These are phyloP conservation scores for Paecilomyces niveus DNA, from an alignment of 2,329 filamentous ascomycete species.

Conservation along the genomic window DNA sequence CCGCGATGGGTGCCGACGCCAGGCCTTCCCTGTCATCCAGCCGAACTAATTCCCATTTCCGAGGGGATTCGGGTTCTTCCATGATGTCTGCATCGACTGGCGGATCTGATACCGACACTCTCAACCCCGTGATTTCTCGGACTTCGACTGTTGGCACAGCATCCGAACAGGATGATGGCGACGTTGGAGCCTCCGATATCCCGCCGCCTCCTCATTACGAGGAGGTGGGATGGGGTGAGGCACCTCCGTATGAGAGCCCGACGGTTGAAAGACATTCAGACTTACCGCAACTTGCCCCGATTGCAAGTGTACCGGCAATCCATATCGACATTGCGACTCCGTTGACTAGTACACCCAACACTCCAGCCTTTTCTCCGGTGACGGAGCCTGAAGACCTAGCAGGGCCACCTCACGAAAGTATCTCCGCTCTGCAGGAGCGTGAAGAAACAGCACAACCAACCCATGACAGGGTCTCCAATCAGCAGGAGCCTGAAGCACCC, in stretches of 20 bases:
- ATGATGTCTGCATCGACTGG: constrained; percentile 23
- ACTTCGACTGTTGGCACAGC: constrained; percentile 14
- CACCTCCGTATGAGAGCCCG: constrained; percentile 32
- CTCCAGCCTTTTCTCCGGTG: constrained; percentile 7
- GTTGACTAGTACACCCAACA: background rate
- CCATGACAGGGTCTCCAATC: too few relatives aligned
- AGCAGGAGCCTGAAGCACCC: too few relatives aligned
- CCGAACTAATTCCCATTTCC: constrained; percentile 19
- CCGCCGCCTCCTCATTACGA: constrained; percentile 38
- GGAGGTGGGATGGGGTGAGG: constrained; percentile 35
- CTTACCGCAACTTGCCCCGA: constrained; percentile 9
- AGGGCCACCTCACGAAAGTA: background rate
- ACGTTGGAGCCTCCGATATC: constrained; percentile 26
- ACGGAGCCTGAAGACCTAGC: background rate
- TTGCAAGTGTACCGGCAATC: background rate
- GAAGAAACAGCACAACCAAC: too few relatives aligned
- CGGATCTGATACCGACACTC: constrained; percentile 20
- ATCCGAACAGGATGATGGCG: constrained; percentile 22
- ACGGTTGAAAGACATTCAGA: constrained; percentile 9
- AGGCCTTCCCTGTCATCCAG: constrained; percentile 20
- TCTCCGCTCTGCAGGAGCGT: background rate
- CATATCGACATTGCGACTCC: background rate
- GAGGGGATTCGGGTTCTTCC: constrained; percentile 29
- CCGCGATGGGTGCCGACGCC: constrained; percentile 22
- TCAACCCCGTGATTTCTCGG: constrained; percentile 21